Conservation (phyloP, 2,329 filamentous ascomycete species). For the Trichoderma sp. region DNA sequence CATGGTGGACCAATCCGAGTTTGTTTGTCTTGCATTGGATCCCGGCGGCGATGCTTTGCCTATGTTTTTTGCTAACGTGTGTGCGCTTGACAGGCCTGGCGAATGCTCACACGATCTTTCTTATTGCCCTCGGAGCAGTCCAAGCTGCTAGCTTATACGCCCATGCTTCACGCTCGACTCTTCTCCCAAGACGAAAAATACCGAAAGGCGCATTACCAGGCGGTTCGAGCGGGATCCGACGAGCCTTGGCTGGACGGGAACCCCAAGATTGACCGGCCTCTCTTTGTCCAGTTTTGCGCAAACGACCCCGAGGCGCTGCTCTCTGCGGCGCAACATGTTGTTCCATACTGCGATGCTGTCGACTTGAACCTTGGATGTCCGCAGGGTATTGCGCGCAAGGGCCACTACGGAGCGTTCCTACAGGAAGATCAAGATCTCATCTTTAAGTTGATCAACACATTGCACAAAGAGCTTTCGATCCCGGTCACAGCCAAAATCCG, state of each 20-base stretch:
- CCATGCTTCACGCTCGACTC: conserved; percentile 92
- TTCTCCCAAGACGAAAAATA: conserved; percentile 77
- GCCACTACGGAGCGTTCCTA: conserved; percentile 89
- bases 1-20: conserved; percentile 98
- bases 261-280: conserved; percentile 75
- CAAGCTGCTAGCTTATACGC: conserved; percentile 80
- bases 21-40: conserved; percentile 58
- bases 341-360: conserved; percentile 89
- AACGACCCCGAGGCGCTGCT: conserved; percentile 81
- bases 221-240: conserved; percentile 42
- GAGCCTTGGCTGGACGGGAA: conserved; percentile 79
- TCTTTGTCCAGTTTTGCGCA: conserved; percentile 96
- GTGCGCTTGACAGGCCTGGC: conserved; percentile 70
- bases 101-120: conserved; percentile 92
- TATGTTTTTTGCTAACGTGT: conserved; percentile 13
- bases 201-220: conserved; percentile 77
- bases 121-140: conserved; percentile 64
- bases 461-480: conserved; percentile 74
- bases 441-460: conserved; percentile 74
- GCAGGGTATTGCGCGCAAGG: conserved; percentile 88
- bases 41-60: neutral
- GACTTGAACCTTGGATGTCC: conserved; percentile 95
- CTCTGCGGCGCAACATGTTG: conserved; percentile 71
- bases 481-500: conserved; percentile 95
- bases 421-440: conserved; percentile 90